Conservation (phyloP, 2,329 filamentous ascomycete species). For the Blastomyces emzantsi region DNA sequence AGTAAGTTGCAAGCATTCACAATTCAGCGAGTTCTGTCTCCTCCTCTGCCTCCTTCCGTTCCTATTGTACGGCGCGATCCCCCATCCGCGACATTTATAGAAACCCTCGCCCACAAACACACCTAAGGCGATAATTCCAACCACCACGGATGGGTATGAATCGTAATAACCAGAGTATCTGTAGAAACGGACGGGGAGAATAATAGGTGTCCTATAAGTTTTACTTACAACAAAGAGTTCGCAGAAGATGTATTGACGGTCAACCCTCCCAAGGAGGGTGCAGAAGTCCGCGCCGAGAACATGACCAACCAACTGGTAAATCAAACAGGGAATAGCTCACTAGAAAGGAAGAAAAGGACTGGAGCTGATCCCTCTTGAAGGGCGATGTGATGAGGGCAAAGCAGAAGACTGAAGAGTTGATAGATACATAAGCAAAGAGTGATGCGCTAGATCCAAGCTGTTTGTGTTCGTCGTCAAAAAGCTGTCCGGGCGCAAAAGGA, state of each 20-base stretch:
- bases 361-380: neutral
- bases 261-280: slow-evolving; percentile 13
- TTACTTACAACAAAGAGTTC: slow-evolving; percentile 18
- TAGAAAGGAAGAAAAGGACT: neutral
- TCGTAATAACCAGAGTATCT: neutral
- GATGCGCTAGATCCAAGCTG: slow-evolving; percentile 2
- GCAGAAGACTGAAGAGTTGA: neutral
- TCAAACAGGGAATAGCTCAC: neutral
- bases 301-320: slow-evolving; percentile 7
- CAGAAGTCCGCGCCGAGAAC: slow-evolving; percentile 14
- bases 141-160: neutral
- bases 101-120: neutral
- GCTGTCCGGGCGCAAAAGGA: neutral
- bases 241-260: slow-evolving; percentile 17
- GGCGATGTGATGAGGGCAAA: neutral
- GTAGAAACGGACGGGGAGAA: neutral
- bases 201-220: neutral
- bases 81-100: neutral
- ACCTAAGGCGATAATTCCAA: neutral
- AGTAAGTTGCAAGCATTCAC: slow-evolving; percentile 3
- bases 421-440: neutral
- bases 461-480: neutral
- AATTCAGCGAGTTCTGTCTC: neutral
- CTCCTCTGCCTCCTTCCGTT: neutral
- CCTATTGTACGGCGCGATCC: neutral